Conservation (phyloP, 2,329 filamentous ascomycete genomes). For the Arthrobotrys megalospora region DNA sequence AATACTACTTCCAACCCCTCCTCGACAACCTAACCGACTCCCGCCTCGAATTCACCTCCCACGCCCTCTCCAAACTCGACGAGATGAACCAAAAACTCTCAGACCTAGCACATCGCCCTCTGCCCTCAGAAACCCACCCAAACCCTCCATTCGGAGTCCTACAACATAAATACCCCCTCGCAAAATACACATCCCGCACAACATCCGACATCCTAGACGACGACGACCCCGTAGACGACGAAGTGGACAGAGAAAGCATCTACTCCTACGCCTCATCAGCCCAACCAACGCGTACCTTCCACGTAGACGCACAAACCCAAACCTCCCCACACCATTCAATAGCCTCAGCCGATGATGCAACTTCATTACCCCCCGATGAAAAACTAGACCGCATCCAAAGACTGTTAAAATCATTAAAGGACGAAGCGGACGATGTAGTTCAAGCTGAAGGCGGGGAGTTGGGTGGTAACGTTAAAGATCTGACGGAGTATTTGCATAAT, state of each 20-base stretch:
- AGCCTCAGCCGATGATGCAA: constrained; percentile 65
- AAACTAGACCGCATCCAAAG: constrained; percentile 63
- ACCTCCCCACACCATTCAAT: constrained; percentile 73
- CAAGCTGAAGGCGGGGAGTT: constrained; percentile 63
- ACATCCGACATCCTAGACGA: constrained; percentile 35
- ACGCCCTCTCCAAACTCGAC: constrained; percentile 70
- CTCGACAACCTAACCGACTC: constrained; percentile 70
- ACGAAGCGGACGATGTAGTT: constrained; percentile 63
- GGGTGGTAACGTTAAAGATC: constrained; percentile 68
- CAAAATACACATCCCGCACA: constrained; percentile 42
- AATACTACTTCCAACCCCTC: constrained; percentile 77
- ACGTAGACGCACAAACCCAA: constrained; percentile 84
- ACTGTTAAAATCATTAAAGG: constrained; percentile 63
- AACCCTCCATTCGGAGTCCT: constrained; percentile 57
- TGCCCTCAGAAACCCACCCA: constrained; percentile 48
- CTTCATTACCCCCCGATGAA: constrained; percentile 62
- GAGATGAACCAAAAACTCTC: constrained; percentile 72
- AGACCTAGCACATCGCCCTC: constrained; percentile 67
- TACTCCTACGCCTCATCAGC: constrained; percentile 68
- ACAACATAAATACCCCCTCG: constrained; percentile 55
- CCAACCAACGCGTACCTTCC: constrained; percentile 83
- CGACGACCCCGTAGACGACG: constrained; percentile 66
- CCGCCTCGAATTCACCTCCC: constrained; percentile 72
- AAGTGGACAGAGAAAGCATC: constrained; percentile 60
- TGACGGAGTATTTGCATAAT: constrained; percentile 78